Evolutionary conservation across 2,329 filamentous ascomycete species (phyloP), one percentile per base, ranked within the genome.

Genomic region (Ramularia collo-cygni): DNA sequence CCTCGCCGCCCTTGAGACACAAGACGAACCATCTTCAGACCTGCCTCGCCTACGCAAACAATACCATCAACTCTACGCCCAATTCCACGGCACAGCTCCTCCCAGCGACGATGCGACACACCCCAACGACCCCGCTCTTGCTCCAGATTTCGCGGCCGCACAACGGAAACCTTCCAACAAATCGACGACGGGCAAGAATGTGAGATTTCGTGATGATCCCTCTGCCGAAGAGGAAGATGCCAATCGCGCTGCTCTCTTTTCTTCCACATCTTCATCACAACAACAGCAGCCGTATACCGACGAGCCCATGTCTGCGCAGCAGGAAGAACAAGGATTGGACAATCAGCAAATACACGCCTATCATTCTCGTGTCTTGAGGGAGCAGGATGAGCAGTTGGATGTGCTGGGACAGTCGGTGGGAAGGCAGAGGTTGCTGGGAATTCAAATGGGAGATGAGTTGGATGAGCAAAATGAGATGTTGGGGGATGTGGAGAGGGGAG

Each of bases 341-440:
- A 96, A 96, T 64, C 72, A 82, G 61, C 87, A 95, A 65, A 81
- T 96, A 49, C 85, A 95, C 65, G 72, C 75, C 15, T 89, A 93
- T 64, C 92, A 98, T 66, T 70, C 74, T 40, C 79, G 79, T 47
- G 79, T 95, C 17, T 70, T 98, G 27, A 74, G 75, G n/a, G 81
- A 95, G 47, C 92, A 98, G 65, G 92, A 98, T 59, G 83, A 85
- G 50, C 88, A 95, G 62, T 74, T 98, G n/a, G 90, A 96, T 61
- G 73, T 76, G 8, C 70, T 98, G 3, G 86, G 89, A n/a, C 77
- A 80, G 56, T 86, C 79, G 42, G 95, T 98, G 52, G 77, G 85
- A 3, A 78, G 92, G 28, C 92, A 96, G 69, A 75, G 93, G 35
- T 86, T 96, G 67, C 72, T 98, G 46, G 89, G 83, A 59, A 93